Conservation (phyloP, 768 basidiomycete species). For the Pisolithus orientalis region DNA sequence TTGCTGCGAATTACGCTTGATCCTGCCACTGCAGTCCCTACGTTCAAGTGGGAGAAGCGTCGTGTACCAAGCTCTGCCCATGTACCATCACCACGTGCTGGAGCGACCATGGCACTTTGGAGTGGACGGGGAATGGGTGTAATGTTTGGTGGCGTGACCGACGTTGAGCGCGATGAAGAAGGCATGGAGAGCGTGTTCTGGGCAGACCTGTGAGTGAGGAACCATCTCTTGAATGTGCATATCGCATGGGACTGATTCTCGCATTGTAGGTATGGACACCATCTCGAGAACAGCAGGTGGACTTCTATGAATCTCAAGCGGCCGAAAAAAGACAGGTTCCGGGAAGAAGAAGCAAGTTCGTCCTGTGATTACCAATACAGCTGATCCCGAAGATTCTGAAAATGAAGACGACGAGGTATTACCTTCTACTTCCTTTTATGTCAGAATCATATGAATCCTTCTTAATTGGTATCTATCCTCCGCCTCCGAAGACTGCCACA, state of each 20-base stretch:
- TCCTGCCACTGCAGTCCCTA: constrained; percentile 19
- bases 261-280: constrained; percentile 64
- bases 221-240: background rate
- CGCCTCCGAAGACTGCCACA: background rate
- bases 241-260: background rate
- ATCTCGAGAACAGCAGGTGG: constrained; percentile 73
- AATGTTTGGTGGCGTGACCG: constrained; percentile 83
- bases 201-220: constrained; percentile 65
- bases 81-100: constrained; percentile 65
- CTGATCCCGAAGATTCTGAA: constrained; percentile 7
- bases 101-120: constrained; percentile 88
- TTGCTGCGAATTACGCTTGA: constrained; percentile 46
- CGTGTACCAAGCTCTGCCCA: constrained; percentile 56
- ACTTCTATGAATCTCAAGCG: constrained; percentile 62
- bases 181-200: constrained; percentile 79
- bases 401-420: constrained; percentile 2
- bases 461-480: too few relatives aligned
- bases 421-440: too few relatives aligned
- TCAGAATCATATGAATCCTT: too few relatives aligned
- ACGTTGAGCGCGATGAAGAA: constrained; percentile 83
- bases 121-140: constrained; percentile 58
- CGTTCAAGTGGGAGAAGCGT: constrained; percentile 80
- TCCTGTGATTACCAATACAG: constrained; percentile 3
- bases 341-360: constrained; percentile 35
- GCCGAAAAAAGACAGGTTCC: constrained; percentile 39